Evolutionary conservation across 2,329 filamentous ascomycete genomes (phyloP).

Genomic region (Blumeria graminis): DNA sequence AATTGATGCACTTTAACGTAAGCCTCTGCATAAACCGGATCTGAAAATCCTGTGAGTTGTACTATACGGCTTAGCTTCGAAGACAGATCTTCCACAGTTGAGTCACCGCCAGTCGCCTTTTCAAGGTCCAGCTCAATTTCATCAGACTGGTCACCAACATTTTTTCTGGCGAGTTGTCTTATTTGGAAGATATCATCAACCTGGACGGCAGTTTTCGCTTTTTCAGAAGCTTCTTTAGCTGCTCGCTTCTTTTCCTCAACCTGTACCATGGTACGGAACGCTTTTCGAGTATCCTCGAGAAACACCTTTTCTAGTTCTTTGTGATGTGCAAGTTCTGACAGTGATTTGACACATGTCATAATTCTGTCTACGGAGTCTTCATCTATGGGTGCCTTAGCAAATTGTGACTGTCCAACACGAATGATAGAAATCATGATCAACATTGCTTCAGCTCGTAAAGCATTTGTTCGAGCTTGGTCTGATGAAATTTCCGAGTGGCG

Average conservation of each 20-base stretch:
- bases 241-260: constrained; percentile 93
- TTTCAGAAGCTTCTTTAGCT: constrained; percentile 80
- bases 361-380: constrained; percentile 97
- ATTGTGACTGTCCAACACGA: constrained; percentile 93
- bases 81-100: constrained; percentile 58
- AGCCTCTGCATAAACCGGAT: constrained; percentile 94
- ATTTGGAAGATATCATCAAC: constrained; percentile 90
- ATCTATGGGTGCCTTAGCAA: constrained; percentile 90
- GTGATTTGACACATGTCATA: constrained; percentile 85
- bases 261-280: constrained; percentile 91
- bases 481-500: constrained; percentile 81
- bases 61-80: constrained; percentile 93
- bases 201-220: constrained; percentile 80
- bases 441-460: constrained; percentile 89
- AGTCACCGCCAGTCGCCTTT: constrained; percentile 80
- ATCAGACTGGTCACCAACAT: constrained; percentile 54
- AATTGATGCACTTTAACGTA: constrained; percentile 99
- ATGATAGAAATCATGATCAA: constrained; percentile 99
- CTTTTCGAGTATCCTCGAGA: constrained; percentile 80
- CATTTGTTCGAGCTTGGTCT: constrained; percentile 71
- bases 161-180: constrained; percentile 82
- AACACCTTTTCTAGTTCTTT: constrained; percentile 85
- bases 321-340: constrained; percentile 72
- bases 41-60: constrained; percentile 92
- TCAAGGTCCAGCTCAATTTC: constrained; percentile 78